Conservation (phyloP, 306 rosid species). For the Acacia acuminata region DNA sequence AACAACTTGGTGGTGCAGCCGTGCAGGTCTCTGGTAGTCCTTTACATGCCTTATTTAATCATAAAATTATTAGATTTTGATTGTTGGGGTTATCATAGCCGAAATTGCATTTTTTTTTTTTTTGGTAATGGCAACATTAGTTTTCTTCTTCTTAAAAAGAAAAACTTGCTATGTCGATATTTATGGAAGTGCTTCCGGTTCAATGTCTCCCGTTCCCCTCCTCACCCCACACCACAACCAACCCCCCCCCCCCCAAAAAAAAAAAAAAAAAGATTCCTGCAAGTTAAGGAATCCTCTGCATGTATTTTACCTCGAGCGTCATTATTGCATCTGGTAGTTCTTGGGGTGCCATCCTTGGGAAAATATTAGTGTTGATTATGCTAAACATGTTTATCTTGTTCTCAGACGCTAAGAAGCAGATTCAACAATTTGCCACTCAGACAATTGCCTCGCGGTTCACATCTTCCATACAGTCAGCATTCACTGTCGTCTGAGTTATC, state of each 20-base stretch:
- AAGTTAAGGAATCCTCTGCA: background rate
- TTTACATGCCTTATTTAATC: background rate
- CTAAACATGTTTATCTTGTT: constrained; percentile 29
- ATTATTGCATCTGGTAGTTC: background rate
- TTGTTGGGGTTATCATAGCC: background rate
- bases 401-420: constrained; percentile 85
- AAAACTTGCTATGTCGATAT: background rate
- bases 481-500: constrained; percentile 59
- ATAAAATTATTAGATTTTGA: background rate
- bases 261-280: background rate
- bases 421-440: constrained; percentile 82
- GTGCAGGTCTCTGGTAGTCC: background rate
- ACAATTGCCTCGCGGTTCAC: constrained; percentile 68
- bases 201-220: too few relatives aligned
- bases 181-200: background rate
- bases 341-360: background rate
- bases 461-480: constrained; percentile 79
- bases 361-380: background rate
- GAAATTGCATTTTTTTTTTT: background rate
- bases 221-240: too few relatives aligned
- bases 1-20: background rate
- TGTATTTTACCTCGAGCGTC: background rate
- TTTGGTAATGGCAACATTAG: background rate
- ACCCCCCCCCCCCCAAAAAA: too few relatives aligned
- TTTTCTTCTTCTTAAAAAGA: background rate